These are phyloP conservation scores for Arthrobotrys conoides DNA, from an alignment of 2,329 filamentous ascomycete species.

Conservation along the genomic window DNA sequence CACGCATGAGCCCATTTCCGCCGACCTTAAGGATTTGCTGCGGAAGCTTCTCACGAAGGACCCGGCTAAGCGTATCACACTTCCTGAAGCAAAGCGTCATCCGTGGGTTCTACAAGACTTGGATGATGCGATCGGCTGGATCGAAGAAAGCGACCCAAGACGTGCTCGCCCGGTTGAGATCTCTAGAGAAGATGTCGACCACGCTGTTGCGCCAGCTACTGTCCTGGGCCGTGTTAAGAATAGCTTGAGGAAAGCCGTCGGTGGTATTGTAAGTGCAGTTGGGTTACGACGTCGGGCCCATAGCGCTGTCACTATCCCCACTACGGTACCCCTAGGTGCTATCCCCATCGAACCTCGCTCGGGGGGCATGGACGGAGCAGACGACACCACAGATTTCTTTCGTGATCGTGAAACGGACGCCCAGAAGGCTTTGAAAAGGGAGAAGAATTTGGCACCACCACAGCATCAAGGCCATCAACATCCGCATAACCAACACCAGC, in stretches of 20 bases:
- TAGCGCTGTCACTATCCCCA: conserved; percentile 63
- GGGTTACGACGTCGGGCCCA: conserved; percentile 63
- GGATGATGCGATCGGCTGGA: conserved; percentile 81
- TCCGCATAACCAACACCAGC: background rate
- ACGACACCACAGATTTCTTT: conserved; percentile 53
- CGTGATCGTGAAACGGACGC: conserved; percentile 60
- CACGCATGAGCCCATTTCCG: conserved; percentile 85
- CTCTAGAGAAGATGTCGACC: conserved; percentile 88
- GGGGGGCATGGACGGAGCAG: conserved; percentile 48
- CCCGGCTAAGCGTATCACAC: conserved; percentile 85
- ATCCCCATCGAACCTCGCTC: conserved; percentile 1
- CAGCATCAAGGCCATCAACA: conserved; percentile 13
- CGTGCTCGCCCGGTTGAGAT: conserved; percentile 88
- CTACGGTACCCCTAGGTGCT: conserved; percentile 16
- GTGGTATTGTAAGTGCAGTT: conserved; percentile 72
- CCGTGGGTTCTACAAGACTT: conserved; percentile 89
- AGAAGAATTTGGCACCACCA: conserved; percentile 46
- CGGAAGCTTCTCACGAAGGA: conserved; percentile 87
- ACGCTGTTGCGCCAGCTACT: conserved; percentile 89
- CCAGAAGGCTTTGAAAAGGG: conserved; percentile 53
- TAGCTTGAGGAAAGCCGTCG: conserved; percentile 78
- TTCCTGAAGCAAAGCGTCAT: conserved; percentile 93
- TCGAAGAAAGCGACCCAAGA: conserved; percentile 92
- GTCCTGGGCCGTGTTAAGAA: conserved; percentile 88
- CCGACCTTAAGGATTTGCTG: conserved; percentile 83